These are phyloP conservation scores for Acrasis kona DNA, from an alignment of 78 protist genomes.

Conservation along the genomic window DNA sequence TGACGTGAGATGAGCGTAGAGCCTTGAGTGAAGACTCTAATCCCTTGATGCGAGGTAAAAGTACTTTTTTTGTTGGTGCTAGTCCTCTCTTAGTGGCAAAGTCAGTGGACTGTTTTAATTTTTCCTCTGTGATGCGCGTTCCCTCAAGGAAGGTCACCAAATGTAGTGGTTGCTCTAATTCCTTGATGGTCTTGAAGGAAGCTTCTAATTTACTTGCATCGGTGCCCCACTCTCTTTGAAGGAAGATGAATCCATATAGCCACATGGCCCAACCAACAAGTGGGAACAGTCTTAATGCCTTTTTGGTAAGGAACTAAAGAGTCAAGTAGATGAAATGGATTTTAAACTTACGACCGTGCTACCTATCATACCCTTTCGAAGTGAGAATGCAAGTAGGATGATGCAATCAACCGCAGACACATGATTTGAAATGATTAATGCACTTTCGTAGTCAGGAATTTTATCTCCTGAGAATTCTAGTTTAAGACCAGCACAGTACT, in stretches of 20 bases:
- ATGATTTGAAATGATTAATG: background rate
- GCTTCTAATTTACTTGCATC: background rate
- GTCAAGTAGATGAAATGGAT: too few relatives aligned
- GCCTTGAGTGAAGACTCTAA: too few relatives aligned
- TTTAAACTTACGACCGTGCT: too few relatives aligned
- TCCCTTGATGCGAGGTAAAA: slow-evolving; percentile 8
- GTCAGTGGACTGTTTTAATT: slow-evolving; percentile 10
- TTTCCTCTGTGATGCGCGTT: slow-evolving; percentile 1
- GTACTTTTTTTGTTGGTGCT: background rate
- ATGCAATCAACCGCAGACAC: background rate
- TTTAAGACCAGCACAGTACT: background rate
- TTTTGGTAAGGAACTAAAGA: too few relatives aligned
- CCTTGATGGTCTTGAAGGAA: background rate
- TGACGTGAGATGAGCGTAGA: too few relatives aligned
- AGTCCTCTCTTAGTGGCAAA: background rate
- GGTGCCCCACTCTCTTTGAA: background rate
- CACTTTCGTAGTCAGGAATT: background rate
- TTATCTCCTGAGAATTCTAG: background rate
- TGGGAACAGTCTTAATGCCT: too few relatives aligned
- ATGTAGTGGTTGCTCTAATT: background rate
- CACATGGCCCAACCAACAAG: background rate
- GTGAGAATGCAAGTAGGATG: background rate
- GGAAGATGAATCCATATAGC: background rate
- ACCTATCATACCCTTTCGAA: background rate
- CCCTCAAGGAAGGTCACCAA: slow-evolving; percentile 15